Percentiles rank a stretch among this genome's conserved stretches.
Conservation (phyloP, 768 basidiomycete species). For the Sarcomyxa edulis region DNA sequence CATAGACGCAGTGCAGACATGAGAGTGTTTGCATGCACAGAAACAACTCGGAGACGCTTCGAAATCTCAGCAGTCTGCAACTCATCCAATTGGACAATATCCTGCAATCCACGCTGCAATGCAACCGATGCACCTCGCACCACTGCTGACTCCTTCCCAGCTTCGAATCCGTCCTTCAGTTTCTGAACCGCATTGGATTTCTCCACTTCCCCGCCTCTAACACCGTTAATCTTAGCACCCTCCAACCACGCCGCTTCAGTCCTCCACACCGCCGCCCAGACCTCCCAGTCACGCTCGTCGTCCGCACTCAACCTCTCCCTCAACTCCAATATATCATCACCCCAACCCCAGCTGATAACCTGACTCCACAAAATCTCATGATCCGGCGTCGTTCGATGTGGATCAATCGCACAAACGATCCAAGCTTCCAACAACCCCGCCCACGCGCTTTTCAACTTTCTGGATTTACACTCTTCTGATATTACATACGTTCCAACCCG, state of each 20-base stretch:
- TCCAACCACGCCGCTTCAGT: slow-evolving; percentile 67
- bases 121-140: slow-evolving; percentile 28
- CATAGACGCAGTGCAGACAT: slow-evolving; percentile 54
- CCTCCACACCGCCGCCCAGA: slow-evolving; percentile 50
- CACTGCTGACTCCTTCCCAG: slow-evolving; percentile 28
- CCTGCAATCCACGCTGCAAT: slow-evolving; percentile 21
- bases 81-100: slow-evolving; percentile 11
- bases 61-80: slow-evolving; percentile 8
- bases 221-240: slow-evolving; percentile 68
- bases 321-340: slow-evolving; percentile 43
- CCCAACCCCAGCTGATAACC: slow-evolving; percentile 75
- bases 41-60: slow-evolving; percentile 23
- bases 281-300: slow-evolving; percentile 24
- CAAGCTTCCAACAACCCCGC: slow-evolving; percentile 59
- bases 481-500: slow-evolving; percentile 42
- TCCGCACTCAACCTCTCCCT: slow-evolving; percentile 25
- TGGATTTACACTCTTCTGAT: slow-evolving; percentile 30
- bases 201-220: slow-evolving; percentile 63
- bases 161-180: slow-evolving; percentile 36
- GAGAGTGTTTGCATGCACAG: slow-evolving; percentile 30
- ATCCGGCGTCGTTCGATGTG: slow-evolving; percentile 78
- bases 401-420: slow-evolving; percentile 84
- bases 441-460: slow-evolving; percentile 44
- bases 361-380: slow-evolving; percentile 93
- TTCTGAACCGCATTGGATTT: slow-evolving; percentile 32